Base-by-base conservation (phyloP, 768 basidiomycete genomes). In the Kwoniella newhampshirensis region DNA sequence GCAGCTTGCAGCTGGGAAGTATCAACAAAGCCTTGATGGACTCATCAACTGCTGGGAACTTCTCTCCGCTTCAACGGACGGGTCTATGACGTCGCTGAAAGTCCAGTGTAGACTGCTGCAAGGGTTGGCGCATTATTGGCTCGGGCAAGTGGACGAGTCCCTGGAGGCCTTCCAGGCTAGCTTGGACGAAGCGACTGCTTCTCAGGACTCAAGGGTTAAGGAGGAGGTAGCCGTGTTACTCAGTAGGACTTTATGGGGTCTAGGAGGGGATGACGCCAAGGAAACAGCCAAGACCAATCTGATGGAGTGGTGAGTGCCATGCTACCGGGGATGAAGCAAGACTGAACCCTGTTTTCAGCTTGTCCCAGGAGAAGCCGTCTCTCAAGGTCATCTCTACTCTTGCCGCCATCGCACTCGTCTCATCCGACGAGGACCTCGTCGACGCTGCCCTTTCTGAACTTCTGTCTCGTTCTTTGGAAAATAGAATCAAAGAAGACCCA, bases 361-460 rank as follows among this genome's bases (percentile, higher is more conserved):
- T 96, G 62, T 81, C 86, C 0, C 75, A 81, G 23, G 88, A 94
- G 70, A 82, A 86, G 0, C 87, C 87, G 59, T 89, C 92, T 68
- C 72, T 91, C 47, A 80, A 82, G 51, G 90, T 89, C 1, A 87
- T 94, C 73, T 88, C 87, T 43, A 82, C 86, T 0, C 82, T 97
- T 1, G 88, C 88, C 0, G 88, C 87, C n/a, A 91, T 96, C 84
- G 91, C 89, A 11, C 85, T 91, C 53, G 77, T 92, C 15, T 70
- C 68, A 6, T 57, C 57, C 30, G 91, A 94, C 66, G 85, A 87
- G 30, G 82, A 81, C 32, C 81, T 96, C 18, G 81, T 92, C 23
- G 89, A 93, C 71, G 92, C 91, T 1, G 87, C 91, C 0, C 78
- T 93, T 12, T 86, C 87, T 0, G 91, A 96, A 72, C 82, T 94